A percentile compares a stretch with the other conserved stretches of the same genome.
phyloP scores from a whole-genome alignment of 2,329 filamentous ascomycete genomes.

The Cladophialophora exuberans region DNA sequence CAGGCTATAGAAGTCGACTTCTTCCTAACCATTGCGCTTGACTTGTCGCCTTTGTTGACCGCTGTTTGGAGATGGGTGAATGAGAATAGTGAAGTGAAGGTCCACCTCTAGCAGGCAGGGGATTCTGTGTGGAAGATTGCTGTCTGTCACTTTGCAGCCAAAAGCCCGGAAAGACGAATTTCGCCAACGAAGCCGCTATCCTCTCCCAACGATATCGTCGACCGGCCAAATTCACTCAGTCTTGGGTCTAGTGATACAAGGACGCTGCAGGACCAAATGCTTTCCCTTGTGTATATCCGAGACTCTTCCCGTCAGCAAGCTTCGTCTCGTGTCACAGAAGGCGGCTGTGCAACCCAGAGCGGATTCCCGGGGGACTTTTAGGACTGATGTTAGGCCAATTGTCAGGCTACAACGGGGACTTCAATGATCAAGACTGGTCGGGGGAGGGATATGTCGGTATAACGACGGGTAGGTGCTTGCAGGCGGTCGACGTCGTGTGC shows the following conservation, averaged over 20 bases:
- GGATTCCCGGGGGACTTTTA: not conserved
- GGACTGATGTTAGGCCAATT: not conserved
- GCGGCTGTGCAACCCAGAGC: slow-evolving; percentile 22
- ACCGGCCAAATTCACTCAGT: not conserved
- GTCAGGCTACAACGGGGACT: not conserved
- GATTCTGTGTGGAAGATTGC: not conserved
- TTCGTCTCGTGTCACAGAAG: slow-evolving; percentile 29
- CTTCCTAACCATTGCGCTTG: slow-evolving; percentile 35
- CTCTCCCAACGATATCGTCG: not conserved
- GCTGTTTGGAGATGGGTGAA: not conserved
- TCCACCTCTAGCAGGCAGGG: not conserved
- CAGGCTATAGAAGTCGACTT: slow-evolving; percentile 35
- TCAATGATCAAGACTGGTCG: not conserved
- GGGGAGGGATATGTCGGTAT: slow-evolving; percentile 4
- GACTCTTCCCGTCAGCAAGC: slow-evolving; percentile 20
- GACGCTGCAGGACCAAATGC: slow-evolving; percentile 5
- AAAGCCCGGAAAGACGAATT: not conserved
- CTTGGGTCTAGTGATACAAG: not conserved
- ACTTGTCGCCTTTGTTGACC: slow-evolving; percentile 20
- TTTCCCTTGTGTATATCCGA: slow-evolving; percentile 19
- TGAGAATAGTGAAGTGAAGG: not conserved
- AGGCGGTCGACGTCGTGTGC: slow-evolving; percentile 19
- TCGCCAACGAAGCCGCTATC: not conserved
- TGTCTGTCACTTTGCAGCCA: not conserved
- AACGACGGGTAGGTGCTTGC: not conserved